Evolutionary conservation across 2,329 filamentous ascomycete genomes (phyloP), one percentile per base, ranked within the genome.

Genomic region (Fusarium tanahbumbuense): DNA sequence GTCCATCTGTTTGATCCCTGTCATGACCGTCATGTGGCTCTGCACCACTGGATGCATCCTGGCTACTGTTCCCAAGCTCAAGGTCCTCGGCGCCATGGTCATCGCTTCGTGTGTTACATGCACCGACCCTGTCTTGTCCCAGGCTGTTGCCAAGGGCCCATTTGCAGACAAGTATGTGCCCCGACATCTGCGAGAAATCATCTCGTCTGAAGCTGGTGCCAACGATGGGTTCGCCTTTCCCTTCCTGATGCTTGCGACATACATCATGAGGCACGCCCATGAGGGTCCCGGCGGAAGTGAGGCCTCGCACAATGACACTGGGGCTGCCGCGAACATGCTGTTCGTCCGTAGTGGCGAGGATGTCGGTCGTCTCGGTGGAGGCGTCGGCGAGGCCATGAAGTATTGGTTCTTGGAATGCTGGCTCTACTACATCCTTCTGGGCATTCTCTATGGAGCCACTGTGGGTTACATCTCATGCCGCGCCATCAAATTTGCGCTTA

Each of bases 141-240:
- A 68, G 3, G 65, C 66, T 16, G 27, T 68, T 4, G 88, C 66
- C 4, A 68, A 69, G 22, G 66, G 65, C 1, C 66, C 66, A 1
- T 77, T 91, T 68, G 83, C 88, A 0, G 88, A 90, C 71, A 89
- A 88, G 63, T 90, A 85, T 61, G 87, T 90, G 4, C 81, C 84
- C 12, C 83, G 87, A 3, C 81, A 84, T 5, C 79, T 90, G 6
- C 83, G 88, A 28, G 87, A 90, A 67, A 86, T 90, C 60, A 89
- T 90, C 22, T 89, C 87, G 0, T 83, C 87, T 2, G 88, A 90
- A 67, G 87, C 87, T 6, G 88, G 88, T 9, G 84, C 85, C 5
- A 90, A 90, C 66, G 88, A 90, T 67, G 88, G 88, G 0, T 88
- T 90, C 42, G 88, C 86, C 0, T 90, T 89, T 48, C 88, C 88